phyloP scores from a whole-genome alignment of 306 rosid genomes.

The Ormosia emarginata region DNA sequence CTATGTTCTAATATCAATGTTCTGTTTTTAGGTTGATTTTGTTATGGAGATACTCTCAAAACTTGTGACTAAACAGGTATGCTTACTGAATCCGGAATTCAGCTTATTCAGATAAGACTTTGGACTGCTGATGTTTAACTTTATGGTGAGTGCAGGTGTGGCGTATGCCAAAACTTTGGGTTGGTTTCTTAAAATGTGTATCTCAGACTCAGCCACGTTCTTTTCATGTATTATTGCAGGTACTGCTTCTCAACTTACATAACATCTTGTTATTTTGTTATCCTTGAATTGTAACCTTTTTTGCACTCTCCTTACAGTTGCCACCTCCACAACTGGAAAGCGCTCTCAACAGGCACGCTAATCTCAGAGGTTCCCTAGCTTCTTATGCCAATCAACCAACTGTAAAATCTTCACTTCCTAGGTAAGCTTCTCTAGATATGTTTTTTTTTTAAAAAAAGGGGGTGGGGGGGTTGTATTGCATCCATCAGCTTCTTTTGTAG shows the following conservation, averaged over 20 bases:
- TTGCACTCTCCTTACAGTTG: slow-evolving; percentile 51
- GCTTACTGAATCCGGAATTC: not conserved
- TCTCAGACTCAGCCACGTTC: slow-evolving; percentile 97
- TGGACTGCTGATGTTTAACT: slow-evolving; percentile 25
- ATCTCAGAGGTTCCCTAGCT: slow-evolving; percentile 72
- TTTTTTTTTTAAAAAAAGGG: not conserved
- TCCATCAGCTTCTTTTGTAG: not conserved
- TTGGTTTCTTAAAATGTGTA: slow-evolving; percentile 96
- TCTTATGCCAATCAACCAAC: slow-evolving; percentile 77
- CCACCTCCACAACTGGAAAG: slow-evolving; percentile 88
- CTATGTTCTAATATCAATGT: slow-evolving; percentile 2
- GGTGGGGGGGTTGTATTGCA: not conserved
- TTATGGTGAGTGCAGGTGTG: slow-evolving; percentile 65
- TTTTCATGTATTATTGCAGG: slow-evolving; percentile 85
- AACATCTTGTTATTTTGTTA: slow-evolving; percentile 4
- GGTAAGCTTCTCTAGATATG: slow-evolving; percentile 47
- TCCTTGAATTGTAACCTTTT: not conserved
- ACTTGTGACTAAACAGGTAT: slow-evolving; percentile 88
- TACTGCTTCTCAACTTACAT: slow-evolving; percentile 22
- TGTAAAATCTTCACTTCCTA: slow-evolving; percentile 66
- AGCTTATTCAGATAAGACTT: not conserved
- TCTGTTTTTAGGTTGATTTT: slow-evolving; percentile 80
- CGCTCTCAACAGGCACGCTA: slow-evolving; percentile 75
- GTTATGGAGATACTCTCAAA: slow-evolving; percentile 98
- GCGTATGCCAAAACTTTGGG: slow-evolving; percentile 98